Base-by-base conservation (phyloP, 306 rosid species). In the barrel medic (Medicago truncatula) region DNA sequence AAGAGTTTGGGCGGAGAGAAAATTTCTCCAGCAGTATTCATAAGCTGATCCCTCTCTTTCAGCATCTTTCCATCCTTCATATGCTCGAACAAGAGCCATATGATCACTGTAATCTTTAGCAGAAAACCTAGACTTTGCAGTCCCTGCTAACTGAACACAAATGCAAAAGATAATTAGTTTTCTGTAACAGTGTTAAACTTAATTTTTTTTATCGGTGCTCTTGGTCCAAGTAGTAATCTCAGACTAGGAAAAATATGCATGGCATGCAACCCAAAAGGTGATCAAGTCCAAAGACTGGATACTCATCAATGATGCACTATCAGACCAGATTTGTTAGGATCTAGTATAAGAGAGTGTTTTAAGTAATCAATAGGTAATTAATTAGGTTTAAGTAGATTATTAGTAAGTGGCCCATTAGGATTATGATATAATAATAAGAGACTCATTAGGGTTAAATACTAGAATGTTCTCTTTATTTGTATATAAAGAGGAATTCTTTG, bases 1-100 rank as follows among this genome's bases (percentile, higher is more conserved):
- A 81, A 95, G 97, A 38, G 98, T 95, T 82, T 95, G 98, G 74
- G 91, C 92, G 62, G 98, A 95, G 36, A 95, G 96, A 79, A 95
- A 95, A 84, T 95, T 95, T 82, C 98, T 92, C 97, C 97, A 95
- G 88, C 98, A 95, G 84, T 92, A 95, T 71, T 95, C 99, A 41
- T 95, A 90, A 10, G 97, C 89, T n/a, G 97, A 95, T 25, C 99
- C 99, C 85, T 92, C 99, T 87, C 93, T 89, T 83, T 95, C 97
- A 59, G 99, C 97, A 77, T 95, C 97, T 89, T 92, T 95, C 99
- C 99, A 92, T 78, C 99, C 99, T 89, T 95, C 97, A 67, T 87
- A 92, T 72, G 97, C 99, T 78, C 97, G 97, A 78, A 92, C 99
- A 64, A 95, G 99, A 63, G 99, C 97, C 99, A 92, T 92, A 80